These are phyloP conservation scores for Saitoella complicata DNA, from an alignment of 805 yeast genomes.

Conservation along the genomic window DNA sequence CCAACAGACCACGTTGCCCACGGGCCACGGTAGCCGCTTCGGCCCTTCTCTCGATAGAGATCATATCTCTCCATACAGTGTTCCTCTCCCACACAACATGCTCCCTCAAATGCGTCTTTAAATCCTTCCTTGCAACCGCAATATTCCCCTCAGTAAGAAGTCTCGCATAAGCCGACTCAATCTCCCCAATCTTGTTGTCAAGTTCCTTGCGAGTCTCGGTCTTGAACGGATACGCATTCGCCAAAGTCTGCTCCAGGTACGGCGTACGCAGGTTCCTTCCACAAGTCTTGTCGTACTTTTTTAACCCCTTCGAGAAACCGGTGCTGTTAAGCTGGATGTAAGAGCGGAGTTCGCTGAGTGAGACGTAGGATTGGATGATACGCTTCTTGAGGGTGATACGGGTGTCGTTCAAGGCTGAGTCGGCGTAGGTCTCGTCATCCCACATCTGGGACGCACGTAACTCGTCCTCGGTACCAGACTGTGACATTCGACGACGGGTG, in stretches of 20 bases:
- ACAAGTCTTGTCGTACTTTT: slow-evolving; percentile 79
- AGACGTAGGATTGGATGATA: slow-evolving; percentile 49
- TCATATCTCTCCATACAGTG: slow-evolving; percentile 95
- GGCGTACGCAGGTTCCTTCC: slow-evolving; percentile 39
- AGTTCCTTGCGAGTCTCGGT: slow-evolving; percentile 32
- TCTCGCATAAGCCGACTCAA: slow-evolving; percentile 39
- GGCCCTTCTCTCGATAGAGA: slow-evolving; percentile 72
- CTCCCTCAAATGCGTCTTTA: slow-evolving; percentile 53
- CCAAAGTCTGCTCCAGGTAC: slow-evolving; percentile 32
- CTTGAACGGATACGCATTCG: slow-evolving; percentile 40
- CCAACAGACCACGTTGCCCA: slow-evolving; percentile 3
- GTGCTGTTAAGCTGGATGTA: slow-evolving; percentile 70
- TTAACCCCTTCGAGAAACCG: slow-evolving; percentile 78
- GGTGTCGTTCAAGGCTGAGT: slow-evolving; percentile 1
- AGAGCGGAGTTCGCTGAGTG: slow-evolving; percentile 66
- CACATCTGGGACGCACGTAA: slow-evolving; percentile 22
- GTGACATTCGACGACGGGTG: too few species aligned
- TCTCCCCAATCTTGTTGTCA: slow-evolving; percentile 36
- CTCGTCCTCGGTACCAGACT: too few species aligned
- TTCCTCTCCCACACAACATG: slow-evolving; percentile 95
- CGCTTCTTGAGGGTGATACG: slow-evolving; percentile 51
- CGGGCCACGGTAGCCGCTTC: slow-evolving; percentile 39
- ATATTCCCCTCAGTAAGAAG: slow-evolving; percentile 27
- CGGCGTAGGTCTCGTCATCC: slow-evolving; percentile 14
- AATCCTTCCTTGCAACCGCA: slow-evolving; percentile 31